phyloP scores from a whole-genome alignment of 2,329 filamentous ascomycete species.

The Curvularia verruculosa region DNA sequence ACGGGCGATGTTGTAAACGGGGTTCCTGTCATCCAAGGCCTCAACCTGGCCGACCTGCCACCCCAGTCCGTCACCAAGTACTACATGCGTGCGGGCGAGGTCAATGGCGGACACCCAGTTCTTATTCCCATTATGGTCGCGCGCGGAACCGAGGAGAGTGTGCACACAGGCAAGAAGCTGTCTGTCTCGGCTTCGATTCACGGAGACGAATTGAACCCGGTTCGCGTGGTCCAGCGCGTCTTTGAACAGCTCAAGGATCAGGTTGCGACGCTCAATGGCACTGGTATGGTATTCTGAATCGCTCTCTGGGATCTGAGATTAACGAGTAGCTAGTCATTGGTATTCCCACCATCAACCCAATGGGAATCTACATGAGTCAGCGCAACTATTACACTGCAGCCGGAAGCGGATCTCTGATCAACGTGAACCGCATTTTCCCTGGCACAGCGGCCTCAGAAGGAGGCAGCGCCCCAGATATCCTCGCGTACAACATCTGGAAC shows the following conservation, averaged over 20 bases:
- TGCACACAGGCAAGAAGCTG: conserved; percentile 46
- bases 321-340: conserved; percentile 42
- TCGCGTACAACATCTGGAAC: conserved; percentile 49
- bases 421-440: conserved; percentile 48
- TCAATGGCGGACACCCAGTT: conserved; percentile 48
- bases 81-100: conserved; percentile 47
- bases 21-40: conserved; percentile 39
- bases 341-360: conserved; percentile 49
- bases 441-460: conserved; percentile 34
- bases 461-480: conserved; percentile 33
- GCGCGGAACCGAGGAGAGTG: conserved; percentile 45
- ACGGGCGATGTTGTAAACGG: conserved; percentile 44
- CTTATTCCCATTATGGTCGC: conserved; percentile 50
- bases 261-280: conserved; percentile 44
- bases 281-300: conserved; percentile 27
- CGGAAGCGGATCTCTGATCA: conserved; percentile 37
- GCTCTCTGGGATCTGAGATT: background rate
- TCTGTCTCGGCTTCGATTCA: conserved; percentile 49
- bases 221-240: conserved; percentile 47
- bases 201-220: conserved; percentile 49
- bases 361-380: conserved; percentile 50
- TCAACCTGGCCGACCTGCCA: conserved; percentile 48
- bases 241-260: conserved; percentile 41
- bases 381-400: conserved; percentile 47
- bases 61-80: conserved; percentile 46